These are phyloP conservation scores for Smallanthus sonchifolius DNA, from an alignment of 129 eudicot genomes.

Conservation along the genomic window DNA sequence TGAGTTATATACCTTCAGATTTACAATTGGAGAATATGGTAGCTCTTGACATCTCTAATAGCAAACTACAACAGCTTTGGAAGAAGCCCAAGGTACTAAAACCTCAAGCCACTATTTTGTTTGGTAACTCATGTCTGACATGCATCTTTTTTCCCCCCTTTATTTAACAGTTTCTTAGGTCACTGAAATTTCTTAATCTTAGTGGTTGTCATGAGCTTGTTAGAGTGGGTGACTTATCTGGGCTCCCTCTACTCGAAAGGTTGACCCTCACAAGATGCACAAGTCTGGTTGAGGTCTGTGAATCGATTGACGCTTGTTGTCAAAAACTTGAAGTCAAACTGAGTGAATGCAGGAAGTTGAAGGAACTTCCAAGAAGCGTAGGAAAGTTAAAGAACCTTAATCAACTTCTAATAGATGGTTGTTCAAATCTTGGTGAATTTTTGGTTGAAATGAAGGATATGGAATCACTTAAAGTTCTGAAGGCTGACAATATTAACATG, in stretches of 20 bases:
- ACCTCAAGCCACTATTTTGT: neutral
- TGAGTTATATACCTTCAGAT: constrained; percentile 13
- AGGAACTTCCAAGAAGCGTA: constrained; percentile 18
- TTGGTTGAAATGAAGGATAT: neutral
- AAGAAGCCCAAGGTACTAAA: constrained; percentile 9
- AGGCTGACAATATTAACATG: neutral
- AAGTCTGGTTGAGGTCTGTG: neutral
- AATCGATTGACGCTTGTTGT: neutral
- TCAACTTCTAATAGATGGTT: neutral
- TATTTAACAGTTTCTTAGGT: neutral
- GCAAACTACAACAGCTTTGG: constrained; percentile 4
- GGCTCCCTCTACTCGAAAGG: constrained; percentile 9
- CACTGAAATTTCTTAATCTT: constrained; percentile 2
- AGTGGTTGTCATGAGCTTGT: constrained; percentile 11
- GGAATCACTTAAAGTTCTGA: neutral
- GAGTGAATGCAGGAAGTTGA: neutral
- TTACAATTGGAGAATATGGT: constrained; percentile 18
- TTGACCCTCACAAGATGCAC: neutral
- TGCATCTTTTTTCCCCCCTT: neutral
- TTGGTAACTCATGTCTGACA: neutral
- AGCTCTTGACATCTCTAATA: constrained; percentile 13
- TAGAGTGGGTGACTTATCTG: neutral
- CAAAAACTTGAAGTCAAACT: constrained; percentile 8
- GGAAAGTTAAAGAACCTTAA: constrained; percentile 12
- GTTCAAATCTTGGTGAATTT: neutral